A percentile compares a stretch with the other conserved stretches of the same genome.
phyloP scores from a whole-genome alignment of 2,329 filamentous ascomycete species.

The Botryotinia calthae region DNA sequence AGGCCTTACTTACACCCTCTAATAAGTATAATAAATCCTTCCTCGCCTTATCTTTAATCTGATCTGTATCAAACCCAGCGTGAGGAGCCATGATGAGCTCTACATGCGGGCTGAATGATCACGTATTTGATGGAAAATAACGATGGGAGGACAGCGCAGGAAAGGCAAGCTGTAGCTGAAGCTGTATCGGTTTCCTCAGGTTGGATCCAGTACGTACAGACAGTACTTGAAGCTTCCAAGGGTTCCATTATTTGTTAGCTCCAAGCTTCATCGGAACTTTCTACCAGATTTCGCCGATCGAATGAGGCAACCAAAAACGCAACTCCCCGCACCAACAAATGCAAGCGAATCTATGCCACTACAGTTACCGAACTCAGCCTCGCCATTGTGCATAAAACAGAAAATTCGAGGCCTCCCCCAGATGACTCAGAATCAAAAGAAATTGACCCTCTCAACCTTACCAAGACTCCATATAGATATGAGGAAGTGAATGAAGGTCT shows the following conservation, averaged over 20 bases:
- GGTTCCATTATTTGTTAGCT: background rate
- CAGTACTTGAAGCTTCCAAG: background rate
- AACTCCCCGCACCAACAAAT: constrained; percentile 3
- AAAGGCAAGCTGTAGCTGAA: constrained; percentile 1
- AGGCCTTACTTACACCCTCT: constrained; percentile 75
- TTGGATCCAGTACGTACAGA: constrained; percentile 27
- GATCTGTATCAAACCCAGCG: constrained; percentile 68
- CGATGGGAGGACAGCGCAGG: constrained; percentile 8
- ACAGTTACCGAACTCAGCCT: constrained; percentile 14
- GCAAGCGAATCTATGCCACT: constrained; percentile 12
- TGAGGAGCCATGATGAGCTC: constrained; percentile 66
- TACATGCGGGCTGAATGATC: constrained; percentile 43
- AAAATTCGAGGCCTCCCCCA: constrained; percentile 22
- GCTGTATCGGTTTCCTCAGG: constrained; percentile 14
- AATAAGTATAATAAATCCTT: constrained; percentile 88
- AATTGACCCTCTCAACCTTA: constrained; percentile 18
- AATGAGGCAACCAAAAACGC: background rate
- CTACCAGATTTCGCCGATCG: constrained; percentile 8
- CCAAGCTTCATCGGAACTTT: constrained; percentile 16
- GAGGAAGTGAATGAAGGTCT: constrained; percentile 35
- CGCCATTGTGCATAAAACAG: constrained; percentile 22
- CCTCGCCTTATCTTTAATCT: constrained; percentile 77
- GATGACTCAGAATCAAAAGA: constrained; percentile 35
- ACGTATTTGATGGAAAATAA: constrained; percentile 5
- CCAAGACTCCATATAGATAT: constrained; percentile 23